phyloP scores from a whole-genome alignment of 176 grass and related monocot genomes.

The Ananas comosus region DNA sequence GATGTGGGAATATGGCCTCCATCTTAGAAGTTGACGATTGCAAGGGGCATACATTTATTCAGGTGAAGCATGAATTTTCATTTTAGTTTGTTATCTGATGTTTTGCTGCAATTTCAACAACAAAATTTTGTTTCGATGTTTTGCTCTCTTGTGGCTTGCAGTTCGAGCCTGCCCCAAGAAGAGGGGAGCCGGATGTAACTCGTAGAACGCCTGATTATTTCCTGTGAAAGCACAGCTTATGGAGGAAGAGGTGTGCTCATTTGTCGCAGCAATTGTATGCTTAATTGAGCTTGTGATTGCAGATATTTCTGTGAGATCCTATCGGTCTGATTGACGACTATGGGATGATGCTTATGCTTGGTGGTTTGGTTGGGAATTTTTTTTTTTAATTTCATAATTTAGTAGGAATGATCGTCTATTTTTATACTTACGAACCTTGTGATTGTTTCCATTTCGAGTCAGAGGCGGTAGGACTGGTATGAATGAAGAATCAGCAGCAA shows the following conservation, averaged over 20 bases:
- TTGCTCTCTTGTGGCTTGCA: conserved; percentile 22
- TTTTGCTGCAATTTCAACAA: conserved; percentile 6
- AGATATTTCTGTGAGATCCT: conserved; percentile 1
- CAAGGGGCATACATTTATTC: conserved; percentile 86
- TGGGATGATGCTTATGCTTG: background rate
- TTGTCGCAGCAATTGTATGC: background rate
- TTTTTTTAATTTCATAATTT: background rate
- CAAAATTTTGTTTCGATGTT: background rate
- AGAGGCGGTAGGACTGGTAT: background rate
- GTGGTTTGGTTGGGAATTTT: background rate
- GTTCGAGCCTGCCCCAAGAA: conserved; percentile 85
- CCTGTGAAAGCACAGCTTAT: conserved; percentile 40
- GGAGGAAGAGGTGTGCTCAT: background rate
- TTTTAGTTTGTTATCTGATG: background rate
- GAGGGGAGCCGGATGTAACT: conserved; percentile 85
- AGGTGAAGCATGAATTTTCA: conserved; percentile 29
- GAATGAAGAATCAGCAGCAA: conserved; percentile 3
- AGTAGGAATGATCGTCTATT: background rate
- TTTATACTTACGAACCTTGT: background rate
- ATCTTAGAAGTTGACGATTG: conserved; percentile 99
- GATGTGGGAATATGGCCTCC: conserved; percentile 95
- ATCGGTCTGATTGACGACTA: background rate
- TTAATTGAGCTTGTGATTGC: conserved; percentile 9
- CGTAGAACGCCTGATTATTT: conserved; percentile 93
- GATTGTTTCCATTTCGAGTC: conserved; percentile 1